Base-by-base conservation (phyloP, 2,329 filamentous ascomycete genomes). In the Orbilia javanica region DNA sequence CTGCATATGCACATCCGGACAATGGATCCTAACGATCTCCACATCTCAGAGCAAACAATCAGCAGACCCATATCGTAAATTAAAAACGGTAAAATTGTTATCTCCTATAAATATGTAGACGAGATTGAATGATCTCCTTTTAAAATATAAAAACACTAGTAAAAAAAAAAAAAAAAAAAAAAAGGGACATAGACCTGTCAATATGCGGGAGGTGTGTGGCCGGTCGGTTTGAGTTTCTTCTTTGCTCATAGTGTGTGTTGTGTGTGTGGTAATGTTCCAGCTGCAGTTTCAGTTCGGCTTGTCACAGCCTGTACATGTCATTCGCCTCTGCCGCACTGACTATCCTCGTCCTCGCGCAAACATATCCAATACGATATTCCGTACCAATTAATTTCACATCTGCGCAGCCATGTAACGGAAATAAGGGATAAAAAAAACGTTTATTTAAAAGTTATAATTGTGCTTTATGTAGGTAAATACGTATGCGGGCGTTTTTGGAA, bases 201-300 rank as follows among this genome's bases (percentile, higher is more conserved):
- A 39, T 27, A 55, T 68, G 55, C 27, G 65, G 72, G 72, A 76
- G 71, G 71, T 76, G 64, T 31, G 31, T 53, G 36, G 22, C 60
- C 53, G 3, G 42, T 76, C 72, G 72, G 55, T 5, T 76, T 76
- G 72, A 76, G 46, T 76, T 76, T 55, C 72, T 76, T 48, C 48
- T 76, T 76, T 76, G 72, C 65, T 65, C 65, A 31, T 69, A 55
- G 63, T 39, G 70, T 76, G 72, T 65, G 72, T 76, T 76, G 72
- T 60, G 72, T 68, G 71, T 76, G 72, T 76, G 72, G 72, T 76
- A 76, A 76, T 76, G 72, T 76, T 76, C 72, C 72, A 76, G 72
- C 72, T 76, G 72, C 57, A 57, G 72, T 76, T 76, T 76, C 72
- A 76, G 55, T 69, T 76, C 65, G 72, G 64, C 72, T 76, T 76